Evolutionary conservation across 1,284 basidiomycete species (phyloP), one percentile per base, ranked within the genome.

Genomic region (Rhodotorula sp.): DNA sequence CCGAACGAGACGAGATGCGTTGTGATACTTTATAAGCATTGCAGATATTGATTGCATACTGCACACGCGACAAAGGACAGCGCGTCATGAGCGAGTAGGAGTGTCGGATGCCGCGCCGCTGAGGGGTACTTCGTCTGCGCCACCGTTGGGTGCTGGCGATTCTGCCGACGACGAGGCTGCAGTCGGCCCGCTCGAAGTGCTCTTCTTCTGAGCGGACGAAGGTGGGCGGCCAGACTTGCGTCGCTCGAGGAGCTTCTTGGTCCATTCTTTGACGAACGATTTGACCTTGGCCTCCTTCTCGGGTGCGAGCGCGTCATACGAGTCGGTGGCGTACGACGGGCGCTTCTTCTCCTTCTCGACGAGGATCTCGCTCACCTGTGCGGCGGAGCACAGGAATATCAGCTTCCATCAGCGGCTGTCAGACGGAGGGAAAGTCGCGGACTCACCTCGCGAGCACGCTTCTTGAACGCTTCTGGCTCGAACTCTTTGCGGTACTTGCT

Each of bases 341-440:
- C 91, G 89, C 80, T 92, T 94, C 83, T 93, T 95, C 85, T 99
- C 97, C 82, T 97, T 98, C 69, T 93, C 90, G 23, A 89, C 86
- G 65, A 99, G 89, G 48, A 91, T 81, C 70, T 89, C 85, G 0
- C 94, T 91, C 69, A 92, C 84, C 90, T 92, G 76, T 0, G 8
- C 7, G 49, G 57, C 8, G 67, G n/a, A n/a, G 60, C 39, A 43
- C 65, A 52, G 21, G 52, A 43, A 43, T 43, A 43, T 43, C 10
- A 43, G 39, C 12, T 10, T 43, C 39, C 39, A 46, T 57, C 54
- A 46, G 48, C 20, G 47, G 73, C 6, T 65, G 43, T 23, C 23
- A 51, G 43, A 18, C 14, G 62, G 54, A 51, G 57, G 67, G 58
- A 67, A 54, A 51, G 67, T 3, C 26, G 54, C 12, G 23, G 8